Evolutionary conservation across 2,329 filamentous ascomycete species (phyloP), one percentile per base, ranked within the genome.

Genomic region (Rhinocladiella mackenziei): DNA sequence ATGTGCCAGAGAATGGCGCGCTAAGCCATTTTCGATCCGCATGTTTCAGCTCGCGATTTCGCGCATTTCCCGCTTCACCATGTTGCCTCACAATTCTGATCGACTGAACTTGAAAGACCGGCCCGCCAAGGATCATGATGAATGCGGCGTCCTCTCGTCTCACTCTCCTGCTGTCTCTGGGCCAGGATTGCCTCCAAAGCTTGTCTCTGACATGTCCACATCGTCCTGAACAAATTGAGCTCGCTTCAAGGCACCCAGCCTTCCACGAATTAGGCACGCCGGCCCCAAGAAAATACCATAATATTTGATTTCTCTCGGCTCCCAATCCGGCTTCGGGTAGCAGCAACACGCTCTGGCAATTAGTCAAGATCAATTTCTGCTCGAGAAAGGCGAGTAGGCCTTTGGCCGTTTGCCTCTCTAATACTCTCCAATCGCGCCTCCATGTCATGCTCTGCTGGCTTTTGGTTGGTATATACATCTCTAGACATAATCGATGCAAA

Each of bases 51-150:
- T 29, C 23, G 44, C 40, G 29, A 32, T 26, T 11, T 26, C 11
- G 23, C 15, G 43, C 46, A 29, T 23, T 17, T 23, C 23, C 28
- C 22, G 41, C 46, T 45, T 49, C 46, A 49, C 31, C 39, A 49
- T 45, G 9, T 11, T 15, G 9, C 30, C 28, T 36, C 40, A 33
- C 20, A 31, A 33, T 23, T 35, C 31, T 30, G 31, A 25, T 39
- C 36, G 31, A 19, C 25, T 31, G 22, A 20, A 41, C 14, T 30
- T 31, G 36, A 37, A 18, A 28, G 22, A 36, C 41, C 19, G n/a
- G n/a, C n/a, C 28, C 39, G 19, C 29, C 28, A 32, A 47, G 43
- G 43, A 22, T 47, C 14, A 9, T 18, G 9, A 5, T 36, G 28
- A 15, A 30, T n/a, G 28, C 13, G 10, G 34, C 15, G 29, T 9